Conservation (phyloP, 2,329 filamentous ascomycete genomes). For the Microsporum audouinii region DNA sequence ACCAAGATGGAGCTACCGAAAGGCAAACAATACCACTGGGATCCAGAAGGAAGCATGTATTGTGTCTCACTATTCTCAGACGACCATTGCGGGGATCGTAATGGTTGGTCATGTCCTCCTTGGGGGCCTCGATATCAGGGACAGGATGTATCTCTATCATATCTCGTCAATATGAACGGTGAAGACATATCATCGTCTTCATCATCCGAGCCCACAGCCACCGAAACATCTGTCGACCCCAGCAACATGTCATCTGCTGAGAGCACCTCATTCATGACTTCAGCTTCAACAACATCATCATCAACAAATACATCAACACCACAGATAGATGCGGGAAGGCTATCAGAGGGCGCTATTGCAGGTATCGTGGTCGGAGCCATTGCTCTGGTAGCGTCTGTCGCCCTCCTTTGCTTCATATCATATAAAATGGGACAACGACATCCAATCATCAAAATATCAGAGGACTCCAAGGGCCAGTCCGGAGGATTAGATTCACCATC, state of each 20-base stretch:
- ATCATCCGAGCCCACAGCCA: background rate
- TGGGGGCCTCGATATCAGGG: slow-evolving; percentile 7
- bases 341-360: background rate
- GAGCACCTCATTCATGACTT: background rate
- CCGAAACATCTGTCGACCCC: background rate
- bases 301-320: background rate
- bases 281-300: background rate
- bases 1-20: slow-evolving; percentile 6
- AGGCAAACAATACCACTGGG: slow-evolving; percentile 10
- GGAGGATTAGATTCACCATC: background rate
- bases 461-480: background rate
- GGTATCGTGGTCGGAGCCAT: background rate
- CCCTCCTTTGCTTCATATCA: background rate
- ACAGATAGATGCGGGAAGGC: background rate
- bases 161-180: slow-evolving; percentile 4
- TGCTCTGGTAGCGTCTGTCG: background rate
- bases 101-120: slow-evolving; percentile 9
- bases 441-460: background rate
- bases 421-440: background rate
- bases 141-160: slow-evolving; percentile 4
- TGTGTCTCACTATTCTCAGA: slow-evolving; percentile 8
- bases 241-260: background rate
- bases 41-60: slow-evolving; percentile 1
- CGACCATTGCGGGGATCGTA: slow-evolving; percentile 5
- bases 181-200: background rate